Percentiles rank a stretch among this genome's conserved stretches.
phyloP scores from a whole-genome alignment of 2,329 filamentous ascomycete species.

The Domatiomyces globalis region DNA sequence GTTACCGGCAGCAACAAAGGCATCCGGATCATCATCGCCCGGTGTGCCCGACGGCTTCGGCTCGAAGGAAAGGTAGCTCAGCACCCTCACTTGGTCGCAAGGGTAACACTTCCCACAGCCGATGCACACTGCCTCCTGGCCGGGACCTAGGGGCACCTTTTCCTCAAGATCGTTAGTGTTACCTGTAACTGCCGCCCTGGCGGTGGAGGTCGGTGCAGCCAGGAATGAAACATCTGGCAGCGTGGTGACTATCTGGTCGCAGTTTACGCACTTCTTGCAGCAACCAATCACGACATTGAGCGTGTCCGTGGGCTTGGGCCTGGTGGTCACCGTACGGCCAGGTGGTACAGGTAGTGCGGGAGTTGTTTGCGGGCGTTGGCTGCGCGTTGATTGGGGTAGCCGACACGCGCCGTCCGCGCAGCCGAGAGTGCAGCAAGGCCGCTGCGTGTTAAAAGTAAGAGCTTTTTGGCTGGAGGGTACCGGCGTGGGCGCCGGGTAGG shows the following conservation, averaged over 20 bases:
- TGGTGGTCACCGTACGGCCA: background rate
- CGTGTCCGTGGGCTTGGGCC: background rate
- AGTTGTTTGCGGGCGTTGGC: background rate
- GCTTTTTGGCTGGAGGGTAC: background rate
- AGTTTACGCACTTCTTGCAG: background rate
- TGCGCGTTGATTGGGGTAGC: background rate
- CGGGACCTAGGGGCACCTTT: background rate
- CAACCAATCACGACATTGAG: background rate
- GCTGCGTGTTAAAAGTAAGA: background rate
- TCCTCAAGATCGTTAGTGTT: background rate
- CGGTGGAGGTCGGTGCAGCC: too few relatives aligned
- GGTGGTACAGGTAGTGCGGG: background rate
- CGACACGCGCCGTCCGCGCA: conserved; percentile 1
- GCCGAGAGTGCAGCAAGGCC: background rate
- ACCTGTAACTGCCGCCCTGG: background rate
- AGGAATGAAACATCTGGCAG: background rate
- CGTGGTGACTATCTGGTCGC: background rate
- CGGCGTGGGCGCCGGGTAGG: background rate
- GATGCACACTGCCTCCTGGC: background rate
- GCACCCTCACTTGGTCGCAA: background rate
- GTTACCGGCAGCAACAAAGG: background rate
- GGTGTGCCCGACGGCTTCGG: background rate
- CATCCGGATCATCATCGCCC: background rate
- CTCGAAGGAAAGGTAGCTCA: background rate
- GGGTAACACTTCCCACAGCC: background rate